Base-by-base conservation (phyloP, 805 yeast genomes). In the Lipomyces japonicus region DNA sequence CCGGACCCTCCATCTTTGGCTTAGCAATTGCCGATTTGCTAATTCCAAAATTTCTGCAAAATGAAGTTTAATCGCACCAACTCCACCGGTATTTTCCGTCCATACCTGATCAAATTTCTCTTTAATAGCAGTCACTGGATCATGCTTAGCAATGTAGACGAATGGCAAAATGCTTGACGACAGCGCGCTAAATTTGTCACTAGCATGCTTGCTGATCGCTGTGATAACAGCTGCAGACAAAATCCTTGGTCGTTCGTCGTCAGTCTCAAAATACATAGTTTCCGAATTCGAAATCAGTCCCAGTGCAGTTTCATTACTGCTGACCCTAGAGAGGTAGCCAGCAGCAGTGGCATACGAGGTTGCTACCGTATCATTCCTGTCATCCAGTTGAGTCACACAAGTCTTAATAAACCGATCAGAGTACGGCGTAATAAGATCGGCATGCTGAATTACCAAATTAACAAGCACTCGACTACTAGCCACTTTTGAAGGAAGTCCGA, bases 401-500 rank as follows among this genome's bases (percentile, higher is more conserved):
- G 79, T 71, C 39, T 75, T 75, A 48, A 91, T 67, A 5, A 91
- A 66, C n/a, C 71, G 67, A 48, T 82, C 87, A 10, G 86, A 84
- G 61, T 77, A 77, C 1, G 75, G 74, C n/a, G 63, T 62, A 6
- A 75, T 61, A 12, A 69, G 53, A 5, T 65, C 62, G 0, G 79
- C 71, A 59, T 84, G 81, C 53, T 82, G 76, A 9, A 79, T 70
- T 0, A 85, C 77, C 41, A 88, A 65, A 18, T 79, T 75, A 5
- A 83, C 86, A 9, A 90, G 65, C 0, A 89, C 82, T 54, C 81
- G 76, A 3, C 95, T 79, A 0, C 91, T 89, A 22, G 90, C 87
- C 0, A 86, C 88, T 62, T 91, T 88, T 0, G 97, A 87, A 0
- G 97, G 97, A 12, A 93, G 71, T 0, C 97, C 97, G 19, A 90